These are phyloP conservation scores for Boletus sp. DNA, from an alignment of 768 basidiomycete genomes.

Conservation along the genomic window DNA sequence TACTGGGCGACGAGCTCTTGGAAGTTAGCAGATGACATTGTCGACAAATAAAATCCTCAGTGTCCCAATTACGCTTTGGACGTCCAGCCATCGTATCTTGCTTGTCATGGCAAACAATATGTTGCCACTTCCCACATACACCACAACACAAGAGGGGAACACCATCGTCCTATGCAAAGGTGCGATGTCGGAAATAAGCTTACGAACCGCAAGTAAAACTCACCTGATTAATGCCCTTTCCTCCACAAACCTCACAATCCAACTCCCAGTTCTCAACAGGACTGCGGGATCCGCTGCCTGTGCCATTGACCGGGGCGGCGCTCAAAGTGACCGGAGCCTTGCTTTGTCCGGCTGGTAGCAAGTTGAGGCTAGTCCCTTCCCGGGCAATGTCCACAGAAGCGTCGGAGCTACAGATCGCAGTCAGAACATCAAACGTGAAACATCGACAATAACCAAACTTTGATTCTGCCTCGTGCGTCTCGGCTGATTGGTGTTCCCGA, in stretches of 20 bases:
- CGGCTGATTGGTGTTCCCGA: constrained; percentile 22
- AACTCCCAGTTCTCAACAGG: constrained; percentile 78
- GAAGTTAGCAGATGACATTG: constrained; percentile 42
- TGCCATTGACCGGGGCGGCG: constrained; percentile 21
- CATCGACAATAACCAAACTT: constrained; percentile 11
- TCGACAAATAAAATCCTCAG: constrained; percentile 78
- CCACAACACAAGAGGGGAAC: constrained; percentile 81
- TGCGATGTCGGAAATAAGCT: constrained; percentile 7
- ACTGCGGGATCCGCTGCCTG: constrained; percentile 48
- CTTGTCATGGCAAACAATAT: constrained; percentile 79
- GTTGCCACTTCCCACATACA: constrained; percentile 84
- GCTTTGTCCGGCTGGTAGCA: constrained; percentile 3
- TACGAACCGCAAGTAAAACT: constrained; percentile 22
- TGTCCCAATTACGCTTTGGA: constrained; percentile 76
- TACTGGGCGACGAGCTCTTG: constrained; percentile 8
- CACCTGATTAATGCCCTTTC: constrained; percentile 72
- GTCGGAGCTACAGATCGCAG: constrained; percentile 10
- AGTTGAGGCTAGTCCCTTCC: neutral
- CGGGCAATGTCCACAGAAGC: neutral
- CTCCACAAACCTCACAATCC: constrained; percentile 83
- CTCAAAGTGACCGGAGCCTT: neutral
- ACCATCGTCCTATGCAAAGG: constrained; percentile 69
- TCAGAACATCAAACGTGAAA: constrained; percentile 15
- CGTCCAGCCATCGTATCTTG: constrained; percentile 64
- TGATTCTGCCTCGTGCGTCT: constrained; percentile 5